Evolutionary conservation across 1,139 yeast genomes (phyloP).

Genomic region (Lodderomyces parapsilosis): DNA sequence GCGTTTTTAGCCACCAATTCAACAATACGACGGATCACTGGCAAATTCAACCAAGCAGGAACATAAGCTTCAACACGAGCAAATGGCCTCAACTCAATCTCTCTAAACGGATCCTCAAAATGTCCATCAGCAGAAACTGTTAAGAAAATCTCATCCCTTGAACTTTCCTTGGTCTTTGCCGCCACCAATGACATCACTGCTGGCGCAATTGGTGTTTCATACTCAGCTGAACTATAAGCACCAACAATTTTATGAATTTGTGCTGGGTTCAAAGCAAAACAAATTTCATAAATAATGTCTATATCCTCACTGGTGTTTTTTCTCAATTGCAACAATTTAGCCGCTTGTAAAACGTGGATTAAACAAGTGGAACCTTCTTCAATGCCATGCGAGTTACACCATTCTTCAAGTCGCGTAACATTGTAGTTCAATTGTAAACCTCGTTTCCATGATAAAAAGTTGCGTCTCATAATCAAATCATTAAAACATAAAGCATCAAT

Average conservation of each 20-base stretch:
- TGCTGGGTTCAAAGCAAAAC: conserved; percentile 89
- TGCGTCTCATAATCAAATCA: conserved; percentile 92
- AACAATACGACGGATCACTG: conserved; percentile 82
- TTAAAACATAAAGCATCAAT: conserved; percentile 95
- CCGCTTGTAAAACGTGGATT: conserved; percentile 89
- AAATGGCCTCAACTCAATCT: conserved; percentile 80
- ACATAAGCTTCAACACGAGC: conserved; percentile 93
- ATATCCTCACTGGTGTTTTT: conserved; percentile 90
- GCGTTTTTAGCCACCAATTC: conserved; percentile 89
- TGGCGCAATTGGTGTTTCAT: conserved; percentile 90
- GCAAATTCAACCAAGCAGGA: conserved; percentile 92
- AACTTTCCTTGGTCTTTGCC: conserved; percentile 70
- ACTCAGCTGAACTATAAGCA: conserved; percentile 90
- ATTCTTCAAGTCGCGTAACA: conserved; percentile 94
- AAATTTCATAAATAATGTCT: conserved; percentile 89
- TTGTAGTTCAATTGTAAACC: conserved; percentile 96
- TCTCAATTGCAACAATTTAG: conserved; percentile 87
- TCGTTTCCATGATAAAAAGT: conserved; percentile 95
- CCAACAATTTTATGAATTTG: conserved; percentile 91
- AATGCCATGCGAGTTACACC: conserved; percentile 96
- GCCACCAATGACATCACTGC: conserved; percentile 84
- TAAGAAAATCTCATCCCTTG: conserved; percentile 66
- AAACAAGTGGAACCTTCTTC: conserved; percentile 88
- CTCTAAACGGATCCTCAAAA: conserved; percentile 84
- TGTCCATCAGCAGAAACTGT: conserved; percentile 77